These are phyloP conservation scores for Fusarium concolor DNA, from an alignment of 2,329 filamentous ascomycete genomes.

Conservation along the genomic window DNA sequence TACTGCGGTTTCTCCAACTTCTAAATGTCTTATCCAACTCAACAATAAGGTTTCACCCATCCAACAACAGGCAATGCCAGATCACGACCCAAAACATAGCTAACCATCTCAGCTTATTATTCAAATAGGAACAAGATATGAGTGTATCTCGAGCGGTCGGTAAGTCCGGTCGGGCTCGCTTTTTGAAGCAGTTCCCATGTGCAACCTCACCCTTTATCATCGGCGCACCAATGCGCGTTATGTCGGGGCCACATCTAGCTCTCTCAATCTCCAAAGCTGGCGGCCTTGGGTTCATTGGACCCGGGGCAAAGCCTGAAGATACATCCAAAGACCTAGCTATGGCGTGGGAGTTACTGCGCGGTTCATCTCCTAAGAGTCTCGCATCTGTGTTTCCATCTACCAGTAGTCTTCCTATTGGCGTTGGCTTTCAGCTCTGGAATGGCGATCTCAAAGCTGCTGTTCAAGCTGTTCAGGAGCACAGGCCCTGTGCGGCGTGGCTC, in stretches of 20 bases:
- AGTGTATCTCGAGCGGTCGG: slow-evolving; percentile 3
- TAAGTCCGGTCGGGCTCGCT: slow-evolving; percentile 11
- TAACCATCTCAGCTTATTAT: background rate
- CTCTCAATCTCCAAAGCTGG: slow-evolving; percentile 76
- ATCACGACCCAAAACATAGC: background rate
- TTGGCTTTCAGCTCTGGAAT: slow-evolving; percentile 60
- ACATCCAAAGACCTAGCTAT: slow-evolving; percentile 49
- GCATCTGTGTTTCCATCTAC: slow-evolving; percentile 22
- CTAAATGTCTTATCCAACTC: background rate
- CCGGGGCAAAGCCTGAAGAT: slow-evolving; percentile 51
- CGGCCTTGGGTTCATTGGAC: slow-evolving; percentile 68
- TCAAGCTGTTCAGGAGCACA: slow-evolving; percentile 47
- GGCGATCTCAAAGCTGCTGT: slow-evolving; percentile 51
- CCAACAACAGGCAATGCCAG: background rate
- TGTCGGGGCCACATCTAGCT: slow-evolving; percentile 67
- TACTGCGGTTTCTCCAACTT: background rate
- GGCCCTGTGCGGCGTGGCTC: slow-evolving; percentile 59
- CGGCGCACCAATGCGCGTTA: slow-evolving; percentile 76
- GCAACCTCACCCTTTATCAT: slow-evolving; percentile 63
- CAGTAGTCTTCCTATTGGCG: slow-evolving; percentile 56
- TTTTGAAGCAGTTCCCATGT: slow-evolving; percentile 43
- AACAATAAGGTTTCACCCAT: background rate
- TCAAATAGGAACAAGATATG: background rate
- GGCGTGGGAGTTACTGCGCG: slow-evolving; percentile 42
- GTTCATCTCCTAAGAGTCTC: background rate